Conservation (phyloP, 2,329 filamentous ascomycete genomes). For the Fusarium coffeatum region DNA sequence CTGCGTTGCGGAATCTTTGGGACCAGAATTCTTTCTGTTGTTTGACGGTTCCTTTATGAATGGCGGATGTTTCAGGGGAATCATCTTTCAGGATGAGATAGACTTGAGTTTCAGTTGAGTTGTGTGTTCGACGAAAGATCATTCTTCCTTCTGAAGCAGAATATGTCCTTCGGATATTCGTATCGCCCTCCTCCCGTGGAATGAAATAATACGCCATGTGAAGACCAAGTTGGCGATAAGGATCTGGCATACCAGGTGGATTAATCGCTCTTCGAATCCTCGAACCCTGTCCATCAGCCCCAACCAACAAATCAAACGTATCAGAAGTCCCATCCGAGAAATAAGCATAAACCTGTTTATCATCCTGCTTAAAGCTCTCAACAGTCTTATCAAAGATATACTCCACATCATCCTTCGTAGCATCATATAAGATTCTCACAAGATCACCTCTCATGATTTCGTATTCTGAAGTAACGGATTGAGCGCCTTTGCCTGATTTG, state of each 20-base stretch:
- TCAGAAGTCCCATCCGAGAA: slow-evolving; percentile 24
- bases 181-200: slow-evolving; percentile 18
- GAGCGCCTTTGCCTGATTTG: slow-evolving; percentile 35
- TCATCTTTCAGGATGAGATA: slow-evolving; percentile 31
- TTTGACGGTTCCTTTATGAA: slow-evolving; percentile 12
- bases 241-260: not conserved
- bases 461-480: slow-evolving; percentile 59
- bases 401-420: slow-evolving; percentile 4
- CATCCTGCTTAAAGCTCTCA: slow-evolving; percentile 24
- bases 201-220: slow-evolving; percentile 38
- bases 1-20: slow-evolving; percentile 8
- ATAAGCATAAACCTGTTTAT: slow-evolving; percentile 16
- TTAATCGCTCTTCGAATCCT: slow-evolving; percentile 25
- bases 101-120: slow-evolving; percentile 29
- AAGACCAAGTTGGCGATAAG: slow-evolving; percentile 37
- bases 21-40: slow-evolving; percentile 35
- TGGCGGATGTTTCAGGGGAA: slow-evolving; percentile 2
- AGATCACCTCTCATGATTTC: slow-evolving; percentile 68
- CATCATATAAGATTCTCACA: slow-evolving; percentile 55
- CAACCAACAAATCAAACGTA: slow-evolving; percentile 25
- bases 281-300: slow-evolving; percentile 29
- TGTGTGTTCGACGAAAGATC: slow-evolving; percentile 35
- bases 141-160: slow-evolving; percentile 16
- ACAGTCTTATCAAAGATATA: slow-evolving; percentile 28
- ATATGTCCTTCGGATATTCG: slow-evolving; percentile 27